These are phyloP conservation scores for Kwoniella europaea DNA, from an alignment of 768 basidiomycete genomes.

Conservation along the genomic window DNA sequence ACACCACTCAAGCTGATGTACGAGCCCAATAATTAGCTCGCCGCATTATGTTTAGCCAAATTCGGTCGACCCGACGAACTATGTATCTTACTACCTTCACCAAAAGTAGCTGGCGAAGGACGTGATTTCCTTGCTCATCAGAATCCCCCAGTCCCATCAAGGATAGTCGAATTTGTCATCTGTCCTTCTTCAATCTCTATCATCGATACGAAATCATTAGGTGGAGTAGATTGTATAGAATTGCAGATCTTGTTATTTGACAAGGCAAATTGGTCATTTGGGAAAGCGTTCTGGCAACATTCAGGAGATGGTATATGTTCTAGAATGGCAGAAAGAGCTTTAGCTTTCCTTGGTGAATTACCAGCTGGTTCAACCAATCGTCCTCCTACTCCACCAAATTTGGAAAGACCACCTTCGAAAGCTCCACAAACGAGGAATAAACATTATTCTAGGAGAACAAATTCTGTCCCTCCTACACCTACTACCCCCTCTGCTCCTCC, in stretches of 20 bases:
- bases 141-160: slow-evolving; percentile 66
- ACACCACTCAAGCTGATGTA: background rate
- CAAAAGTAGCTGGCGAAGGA: slow-evolving; percentile 73
- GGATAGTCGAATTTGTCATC: slow-evolving; percentile 67
- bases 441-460: slow-evolving; percentile 53
- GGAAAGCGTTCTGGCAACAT: slow-evolving; percentile 97
- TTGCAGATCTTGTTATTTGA: slow-evolving; percentile 85
- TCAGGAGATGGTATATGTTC: slow-evolving; percentile 88
- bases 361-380: slow-evolving; percentile 40
- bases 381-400: slow-evolving; percentile 12
- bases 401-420: slow-evolving; percentile 31
- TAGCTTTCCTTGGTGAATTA: slow-evolving; percentile 69
- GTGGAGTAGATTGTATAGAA: slow-evolving; percentile 61
- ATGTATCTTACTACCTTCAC: slow-evolving; percentile 79
- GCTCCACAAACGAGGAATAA: slow-evolving; percentile 48
- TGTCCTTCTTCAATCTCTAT: slow-evolving; percentile 61
- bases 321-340: slow-evolving; percentile 79
- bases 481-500: slow-evolving; percentile 50
- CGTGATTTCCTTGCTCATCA: slow-evolving; percentile 68
- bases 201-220: slow-evolving; percentile 21
- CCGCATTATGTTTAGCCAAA: slow-evolving; percentile 73
- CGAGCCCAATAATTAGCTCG: slow-evolving; percentile 66
- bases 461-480: slow-evolving; percentile 36
- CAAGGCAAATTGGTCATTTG: slow-evolving; percentile 65
- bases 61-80: slow-evolving; percentile 74